A percentile compares a stretch with the other conserved stretches of the same genome.
Evolutionary conservation across 2,329 filamentous ascomycete species (phyloP).

Genomic region (Fusarium napiforme): DNA sequence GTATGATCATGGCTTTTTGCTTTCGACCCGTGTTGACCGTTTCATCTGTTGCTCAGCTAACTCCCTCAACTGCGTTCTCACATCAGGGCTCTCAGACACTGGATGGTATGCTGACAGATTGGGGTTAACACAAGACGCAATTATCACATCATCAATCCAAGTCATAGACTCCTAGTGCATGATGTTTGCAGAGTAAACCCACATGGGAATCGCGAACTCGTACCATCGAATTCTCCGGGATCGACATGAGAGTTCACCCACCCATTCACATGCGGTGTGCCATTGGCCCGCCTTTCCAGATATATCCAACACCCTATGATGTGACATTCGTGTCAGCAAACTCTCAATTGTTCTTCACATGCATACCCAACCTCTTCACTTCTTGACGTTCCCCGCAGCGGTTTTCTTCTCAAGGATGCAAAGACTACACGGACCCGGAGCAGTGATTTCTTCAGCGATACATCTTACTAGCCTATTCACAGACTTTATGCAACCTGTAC

Average conservation of each 20-base stretch:
- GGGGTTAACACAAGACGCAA: background rate
- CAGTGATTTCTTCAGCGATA: background rate
- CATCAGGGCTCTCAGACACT: background rate
- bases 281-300: slow-evolving; percentile 17
- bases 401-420: background rate
- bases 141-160: background rate
- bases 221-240: slow-evolving; percentile 36
- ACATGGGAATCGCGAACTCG: slow-evolving; percentile 9
- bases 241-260: slow-evolving; percentile 23
- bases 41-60: background rate
- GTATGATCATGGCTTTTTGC: slow-evolving; percentile 7
- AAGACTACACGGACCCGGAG: background rate
- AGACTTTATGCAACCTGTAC: background rate
- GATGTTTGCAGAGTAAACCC: background rate
- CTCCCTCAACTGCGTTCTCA: background rate
- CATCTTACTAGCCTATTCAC: background rate
- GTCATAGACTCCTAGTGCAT: slow-evolving; percentile 5
- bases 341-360: slow-evolving; percentile 28
- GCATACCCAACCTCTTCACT: slow-evolving; percentile 8
- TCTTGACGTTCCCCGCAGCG: background rate
- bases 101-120: background rate
- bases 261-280: background rate
- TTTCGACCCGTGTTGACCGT: background rate
- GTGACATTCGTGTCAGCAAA: slow-evolving; percentile 5
- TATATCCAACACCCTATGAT: slow-evolving; percentile 1